These are phyloP conservation scores for Lepiota subincarnata DNA, from an alignment of 768 basidiomycete species.

Conservation along the genomic window DNA sequence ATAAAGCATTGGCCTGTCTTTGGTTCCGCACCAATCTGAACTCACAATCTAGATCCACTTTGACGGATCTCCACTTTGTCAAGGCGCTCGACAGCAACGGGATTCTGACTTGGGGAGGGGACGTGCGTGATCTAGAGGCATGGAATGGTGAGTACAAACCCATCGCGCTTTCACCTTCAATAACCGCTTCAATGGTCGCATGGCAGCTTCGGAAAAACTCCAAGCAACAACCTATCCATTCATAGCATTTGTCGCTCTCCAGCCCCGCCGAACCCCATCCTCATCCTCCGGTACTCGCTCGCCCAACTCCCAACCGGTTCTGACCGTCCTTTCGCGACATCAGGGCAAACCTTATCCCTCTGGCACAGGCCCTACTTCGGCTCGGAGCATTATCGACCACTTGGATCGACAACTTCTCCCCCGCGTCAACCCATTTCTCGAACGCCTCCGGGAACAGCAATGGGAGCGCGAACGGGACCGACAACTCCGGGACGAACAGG, in stretches of 20 bases:
- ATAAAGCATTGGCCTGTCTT: slow-evolving; percentile 16
- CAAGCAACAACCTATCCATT: slow-evolving; percentile 92
- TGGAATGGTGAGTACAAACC: slow-evolving; percentile 55
- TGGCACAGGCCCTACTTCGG: slow-evolving; percentile 51
- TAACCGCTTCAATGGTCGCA: not conserved
- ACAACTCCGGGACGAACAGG: slow-evolving; percentile 73
- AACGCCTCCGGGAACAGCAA: slow-evolving; percentile 49
- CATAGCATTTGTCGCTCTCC: slow-evolving; percentile 85
- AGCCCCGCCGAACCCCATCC: slow-evolving; percentile 54
- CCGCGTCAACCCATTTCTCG: slow-evolving; percentile 73
- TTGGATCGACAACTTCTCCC: slow-evolving; percentile 73
- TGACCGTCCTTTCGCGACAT: slow-evolving; percentile 86
- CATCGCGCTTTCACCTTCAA: slow-evolving; percentile 6
- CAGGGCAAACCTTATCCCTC: slow-evolving; percentile 53
- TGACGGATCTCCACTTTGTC: slow-evolving; percentile 72
- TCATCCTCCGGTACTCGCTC: slow-evolving; percentile 32
- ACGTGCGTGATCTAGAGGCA: slow-evolving; percentile 77
- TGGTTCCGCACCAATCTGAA: not conserved
- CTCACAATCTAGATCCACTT: slow-evolving; percentile 49
- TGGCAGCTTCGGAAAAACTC: slow-evolving; percentile 57
- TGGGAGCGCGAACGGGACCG: slow-evolving; percentile 53
- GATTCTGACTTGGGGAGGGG: slow-evolving; percentile 89
- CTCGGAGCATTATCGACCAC: slow-evolving; percentile 59
- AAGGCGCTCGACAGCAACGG: slow-evolving; percentile 66
- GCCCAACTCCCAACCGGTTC: slow-evolving; percentile 35